These are phyloP conservation scores for Suillus spraguei DNA, from an alignment of 768 basidiomycete species.

Conservation along the genomic window DNA sequence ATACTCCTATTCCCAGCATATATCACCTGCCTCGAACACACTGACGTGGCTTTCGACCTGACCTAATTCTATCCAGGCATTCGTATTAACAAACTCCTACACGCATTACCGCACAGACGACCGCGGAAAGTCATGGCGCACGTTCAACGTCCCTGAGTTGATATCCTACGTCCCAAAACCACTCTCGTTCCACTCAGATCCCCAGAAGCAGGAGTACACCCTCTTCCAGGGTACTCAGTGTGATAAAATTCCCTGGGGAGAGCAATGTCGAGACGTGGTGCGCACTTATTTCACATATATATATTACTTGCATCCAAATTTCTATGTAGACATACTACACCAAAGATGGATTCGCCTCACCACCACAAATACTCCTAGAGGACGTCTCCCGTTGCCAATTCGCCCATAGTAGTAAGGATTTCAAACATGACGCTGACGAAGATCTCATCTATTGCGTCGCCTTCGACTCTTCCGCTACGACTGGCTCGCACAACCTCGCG, in stretches of 20 bases:
- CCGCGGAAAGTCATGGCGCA: constrained; percentile 84
- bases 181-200: constrained; percentile 86
- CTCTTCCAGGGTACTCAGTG: constrained; percentile 80
- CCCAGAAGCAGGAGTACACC: constrained; percentile 69
- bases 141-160: constrained; percentile 70
- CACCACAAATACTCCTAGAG: constrained; percentile 57
- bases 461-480: constrained; percentile 61
- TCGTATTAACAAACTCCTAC: constrained; percentile 72
- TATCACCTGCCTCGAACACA: not conserved
- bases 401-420: constrained; percentile 83
- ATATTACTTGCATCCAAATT: constrained; percentile 13
- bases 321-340: constrained; percentile 82
- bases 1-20: constrained; percentile 5
- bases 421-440: constrained; percentile 73
- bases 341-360: constrained; percentile 73
- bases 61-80: constrained; percentile 58
- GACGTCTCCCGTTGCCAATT: constrained; percentile 86
- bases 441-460: constrained; percentile 91
- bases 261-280: constrained; percentile 75
- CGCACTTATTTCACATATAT: constrained; percentile 6
- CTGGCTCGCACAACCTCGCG: constrained; percentile 44
- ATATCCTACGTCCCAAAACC: constrained; percentile 51
- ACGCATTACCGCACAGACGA: constrained; percentile 90
- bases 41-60: constrained; percentile 6
- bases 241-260: constrained; percentile 51